Conservation (phyloP, 2,329 filamentous ascomycete species). For the Fusarium sp. region DNA sequence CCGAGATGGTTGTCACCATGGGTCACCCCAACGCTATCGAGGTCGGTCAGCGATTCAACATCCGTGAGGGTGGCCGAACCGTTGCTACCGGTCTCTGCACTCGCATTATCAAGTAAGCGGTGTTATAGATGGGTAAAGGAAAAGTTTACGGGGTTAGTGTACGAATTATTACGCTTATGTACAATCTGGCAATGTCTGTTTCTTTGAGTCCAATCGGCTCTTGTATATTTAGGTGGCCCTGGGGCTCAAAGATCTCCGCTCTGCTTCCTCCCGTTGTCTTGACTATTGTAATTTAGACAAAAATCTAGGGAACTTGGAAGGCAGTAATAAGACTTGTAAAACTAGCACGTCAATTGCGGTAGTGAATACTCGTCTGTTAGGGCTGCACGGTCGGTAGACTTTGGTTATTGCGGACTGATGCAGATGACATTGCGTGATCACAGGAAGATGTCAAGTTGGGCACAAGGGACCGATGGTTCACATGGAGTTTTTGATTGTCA, state of each 20-base stretch:
- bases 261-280: constrained; percentile 56
- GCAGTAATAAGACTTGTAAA: constrained; percentile 50
- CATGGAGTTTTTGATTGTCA: constrained; percentile 31
- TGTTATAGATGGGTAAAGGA: constrained; percentile 24
- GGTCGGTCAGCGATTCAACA: constrained; percentile 94
- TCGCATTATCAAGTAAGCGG: constrained; percentile 70
- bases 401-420: background rate
- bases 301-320: constrained; percentile 35
- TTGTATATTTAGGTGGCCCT: constrained; percentile 53
- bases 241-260: constrained; percentile 56
- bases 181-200: constrained; percentile 44
- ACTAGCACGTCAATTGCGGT: constrained; percentile 19
- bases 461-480: constrained; percentile 5
- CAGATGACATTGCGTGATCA: constrained; percentile 3
- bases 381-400: background rate
- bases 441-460: background rate
- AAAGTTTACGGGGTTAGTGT: constrained; percentile 41
- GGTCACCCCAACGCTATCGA: constrained; percentile 89
- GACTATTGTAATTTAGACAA: constrained; percentile 52
- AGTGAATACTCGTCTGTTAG: background rate
- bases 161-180: constrained; percentile 47
- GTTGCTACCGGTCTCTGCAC: constrained; percentile 87
- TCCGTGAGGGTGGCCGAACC: constrained; percentile 94
- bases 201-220: constrained; percentile 50
- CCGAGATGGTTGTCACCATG: constrained; percentile 94